Evolutionary conservation across 495 filamentous ascomycete genomes (phyloP), one percentile per base, ranked within the genome.

Genomic region (Aspergillus ellipticus): DNA sequence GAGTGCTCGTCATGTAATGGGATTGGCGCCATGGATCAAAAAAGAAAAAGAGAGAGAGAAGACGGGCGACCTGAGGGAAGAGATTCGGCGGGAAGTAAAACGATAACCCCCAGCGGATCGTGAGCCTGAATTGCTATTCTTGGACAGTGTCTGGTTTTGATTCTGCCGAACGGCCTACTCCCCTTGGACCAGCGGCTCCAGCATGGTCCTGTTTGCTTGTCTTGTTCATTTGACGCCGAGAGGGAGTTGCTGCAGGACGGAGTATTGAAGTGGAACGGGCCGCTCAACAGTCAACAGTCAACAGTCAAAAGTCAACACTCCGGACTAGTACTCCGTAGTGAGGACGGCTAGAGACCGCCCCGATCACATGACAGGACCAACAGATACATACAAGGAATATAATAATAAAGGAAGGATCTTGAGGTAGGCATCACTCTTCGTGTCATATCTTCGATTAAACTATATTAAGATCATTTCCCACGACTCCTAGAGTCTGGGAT

Each of bases 391-490:
- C 15, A 15, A 6, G 2, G 28, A 46, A 33, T 47, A 41, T 4
- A 58, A 28, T 15, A 35, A 49, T 15, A 28, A 42, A 35, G 47
- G 29, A n/a, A n/a, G n/a, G n/a, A n/a, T n/a, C n/a, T n/a, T n/a
- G n/a, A n/a, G n/a, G n/a, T n/a, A n/a, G n/a, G n/a, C n/a, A 39
- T 13, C 42, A 33, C 24, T 21, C n/a, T 31, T 39, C 35, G n/a
- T 15, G 35, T 39, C 35, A 39, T 39, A n/a, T 39, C 35, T 48
- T 53, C n/a, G 45, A 57, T 56, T 53, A 57, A n/a, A 15, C 52
- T 49, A 55, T 53, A 58, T 59, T 54, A 57, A 51, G 26, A 58
- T 54, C 50, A 42, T 51, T 19, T 33, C 22, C 37, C 35, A 29
- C 15, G 11, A 35, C 52, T 55, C 43, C 48, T 49, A 49, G 53